Percentiles rank a stretch among this genome's conserved stretches.
Evolutionary conservation across 257 asterid species (phyloP).

Genomic region (Phtheirospermum japonicum): DNA sequence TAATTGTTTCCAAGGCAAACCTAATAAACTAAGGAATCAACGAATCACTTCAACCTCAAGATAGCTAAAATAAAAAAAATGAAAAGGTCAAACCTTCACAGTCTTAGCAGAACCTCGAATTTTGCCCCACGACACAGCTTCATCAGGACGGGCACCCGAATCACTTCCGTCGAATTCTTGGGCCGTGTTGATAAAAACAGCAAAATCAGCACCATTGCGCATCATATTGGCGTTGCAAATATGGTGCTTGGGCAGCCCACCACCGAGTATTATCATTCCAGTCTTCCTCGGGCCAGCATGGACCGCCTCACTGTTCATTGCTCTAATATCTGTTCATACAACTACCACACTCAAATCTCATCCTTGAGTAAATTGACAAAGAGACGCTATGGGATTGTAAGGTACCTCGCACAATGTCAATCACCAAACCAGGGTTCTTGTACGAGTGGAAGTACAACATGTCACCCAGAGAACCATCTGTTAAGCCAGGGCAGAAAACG

Average conservation of each 20-base stretch:
- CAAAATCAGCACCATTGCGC: conserved; percentile 94
- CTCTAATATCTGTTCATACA: conserved; percentile 67
- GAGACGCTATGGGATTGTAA: conserved; percentile 10
- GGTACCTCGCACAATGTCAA: conserved; percentile 86
- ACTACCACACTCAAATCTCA: conserved; percentile 3
- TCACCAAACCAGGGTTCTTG: conserved; percentile 73
- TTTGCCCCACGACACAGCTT: conserved; percentile 99
- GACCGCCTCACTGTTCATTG: conserved; percentile 82
- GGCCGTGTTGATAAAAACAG: conserved; percentile 82
- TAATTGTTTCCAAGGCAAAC: background rate
- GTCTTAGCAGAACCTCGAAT: conserved; percentile 90
- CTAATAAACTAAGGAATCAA: background rate
- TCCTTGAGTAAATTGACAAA: conserved; percentile 17
- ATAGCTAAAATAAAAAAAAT: background rate
- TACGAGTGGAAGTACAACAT: conserved; percentile 88
- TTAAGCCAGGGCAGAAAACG: conserved; percentile 86
- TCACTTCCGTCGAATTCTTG: conserved; percentile 98
- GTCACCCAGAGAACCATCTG: conserved; percentile 95
- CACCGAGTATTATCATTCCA: conserved; percentile 86
- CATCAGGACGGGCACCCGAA: conserved; percentile 96
- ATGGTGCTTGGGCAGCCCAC: conserved; percentile 97
- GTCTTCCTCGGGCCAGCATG: conserved; percentile 78
- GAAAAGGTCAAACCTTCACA: conserved; percentile 55
- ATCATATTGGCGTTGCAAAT: conserved; percentile 96
- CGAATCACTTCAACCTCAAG: conserved; percentile 10